Conservation (phyloP, 192 early-diverging fungal genomes). For the Piromyces finnis region DNA sequence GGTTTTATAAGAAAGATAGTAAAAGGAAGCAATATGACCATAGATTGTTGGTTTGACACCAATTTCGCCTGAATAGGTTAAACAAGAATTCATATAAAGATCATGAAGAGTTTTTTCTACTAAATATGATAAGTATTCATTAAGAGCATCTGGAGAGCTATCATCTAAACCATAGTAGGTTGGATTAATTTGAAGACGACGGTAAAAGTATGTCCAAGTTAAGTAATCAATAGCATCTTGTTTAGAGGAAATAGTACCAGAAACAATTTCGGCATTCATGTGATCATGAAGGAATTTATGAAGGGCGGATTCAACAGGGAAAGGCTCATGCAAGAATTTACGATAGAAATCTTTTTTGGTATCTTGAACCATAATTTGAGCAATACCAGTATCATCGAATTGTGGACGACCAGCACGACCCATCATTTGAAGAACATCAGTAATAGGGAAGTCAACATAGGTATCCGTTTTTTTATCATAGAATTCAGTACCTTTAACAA, state of each 20-base stretch:
- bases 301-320: slow-evolving; percentile 72
- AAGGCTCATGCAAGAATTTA: slow-evolving; percentile 89
- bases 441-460: slow-evolving; percentile 94
- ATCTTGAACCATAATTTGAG: slow-evolving; percentile 85
- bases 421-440: slow-evolving; percentile 98
- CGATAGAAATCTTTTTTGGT: slow-evolving; percentile 97
- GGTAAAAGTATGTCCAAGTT: slow-evolving; percentile 91
- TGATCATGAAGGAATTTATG: slow-evolving; percentile 66
- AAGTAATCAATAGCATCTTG: slow-evolving; percentile 92
- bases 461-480: slow-evolving; percentile 76
- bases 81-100: slow-evolving; percentile 12
- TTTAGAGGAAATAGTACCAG: slow-evolving; percentile 66
- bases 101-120: slow-evolving; percentile 52
- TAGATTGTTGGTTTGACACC: slow-evolving; percentile 50
- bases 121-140: slow-evolving; percentile 58
- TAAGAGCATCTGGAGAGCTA: slow-evolving; percentile 40
- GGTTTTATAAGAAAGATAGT: slow-evolving; percentile 75
- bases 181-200: slow-evolving; percentile 81
- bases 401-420: slow-evolving; percentile 92
- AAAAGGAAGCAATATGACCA: slow-evolving; percentile 76
- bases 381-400: slow-evolving; percentile 84
- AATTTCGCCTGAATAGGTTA: slow-evolving; percentile 47
- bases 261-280: slow-evolving; percentile 84
- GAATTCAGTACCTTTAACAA: slow-evolving; percentile 95
- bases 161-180: slow-evolving; percentile 86